A percentile compares a stretch with the other conserved stretches of the same genome.
These are phyloP conservation scores for Marchantia paleacea DNA, from an alignment of 225 moss, liverwort and hornwort species.

Conservation along the genomic window DNA sequence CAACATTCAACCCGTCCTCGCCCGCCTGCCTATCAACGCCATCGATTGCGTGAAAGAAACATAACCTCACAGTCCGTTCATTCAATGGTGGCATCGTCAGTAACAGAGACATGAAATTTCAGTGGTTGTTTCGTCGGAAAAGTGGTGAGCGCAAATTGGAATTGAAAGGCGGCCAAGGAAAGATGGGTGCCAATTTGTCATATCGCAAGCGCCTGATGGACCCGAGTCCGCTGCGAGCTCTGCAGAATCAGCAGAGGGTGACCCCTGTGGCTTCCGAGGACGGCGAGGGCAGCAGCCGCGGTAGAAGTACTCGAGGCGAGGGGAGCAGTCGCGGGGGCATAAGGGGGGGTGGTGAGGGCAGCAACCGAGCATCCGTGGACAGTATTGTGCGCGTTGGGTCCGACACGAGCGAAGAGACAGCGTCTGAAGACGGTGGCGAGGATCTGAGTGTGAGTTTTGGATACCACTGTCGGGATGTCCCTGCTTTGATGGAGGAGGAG, in stretches of 20 bases:
- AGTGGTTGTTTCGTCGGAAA: conserved; percentile 18
- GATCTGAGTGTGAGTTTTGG: conserved; percentile 82
- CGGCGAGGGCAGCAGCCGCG: conserved; percentile 22
- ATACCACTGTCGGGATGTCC: conserved; percentile 52
- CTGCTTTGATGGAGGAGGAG: conserved; percentile 5
- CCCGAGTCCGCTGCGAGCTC: conserved; percentile 15
- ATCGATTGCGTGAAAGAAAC: conserved; percentile 1
- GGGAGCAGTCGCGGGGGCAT: not conserved
- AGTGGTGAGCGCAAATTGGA: conserved; percentile 24
- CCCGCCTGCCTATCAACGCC: not conserved
- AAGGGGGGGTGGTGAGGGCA: not conserved
- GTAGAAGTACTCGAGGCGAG: not conserved
- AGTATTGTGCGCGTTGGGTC: not conserved
- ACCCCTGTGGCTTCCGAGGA: conserved; percentile 25
- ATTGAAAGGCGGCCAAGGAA: conserved; percentile 7
- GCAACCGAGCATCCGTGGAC: conserved; percentile 22
- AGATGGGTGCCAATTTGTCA: conserved; percentile 33
- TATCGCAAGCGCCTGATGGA: conserved; percentile 26
- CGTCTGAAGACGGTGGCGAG: conserved; percentile 31
- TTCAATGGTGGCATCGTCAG: conserved; percentile 5
- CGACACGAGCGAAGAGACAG: conserved; percentile 22
- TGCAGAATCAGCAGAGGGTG: conserved; percentile 19
- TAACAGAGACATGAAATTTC: conserved; percentile 21
- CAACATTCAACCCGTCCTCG: not conserved
- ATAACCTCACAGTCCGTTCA: conserved; percentile 1